Evolutionary conservation across 208 protist genomes (phyloP), one percentile per base, ranked within the genome.

Genomic region (Leishmania martiniquensis): DNA sequence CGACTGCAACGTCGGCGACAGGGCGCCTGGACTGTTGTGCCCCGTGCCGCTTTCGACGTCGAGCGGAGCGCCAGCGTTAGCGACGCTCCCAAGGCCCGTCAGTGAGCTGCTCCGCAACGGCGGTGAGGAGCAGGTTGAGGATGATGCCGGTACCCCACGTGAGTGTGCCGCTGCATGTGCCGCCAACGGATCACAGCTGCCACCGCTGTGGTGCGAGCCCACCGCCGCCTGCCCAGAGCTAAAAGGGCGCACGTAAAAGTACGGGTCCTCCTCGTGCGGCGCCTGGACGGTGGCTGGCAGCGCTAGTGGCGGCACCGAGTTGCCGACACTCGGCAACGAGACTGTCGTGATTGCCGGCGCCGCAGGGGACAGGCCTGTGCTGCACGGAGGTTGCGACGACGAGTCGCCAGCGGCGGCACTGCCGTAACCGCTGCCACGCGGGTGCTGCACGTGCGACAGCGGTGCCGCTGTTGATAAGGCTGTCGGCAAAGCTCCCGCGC

Each of bases 201-300:
- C 13, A n/a, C 13, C 13, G 4, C 45, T 34, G 45, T 57, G 1
- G 29, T 25, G 4, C 22, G 4, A n/a, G 67, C 67, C 44, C 10
- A 55, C 32, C 9, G 45, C 67, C 32, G 67, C 39, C 25, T 10
- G 37, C n/a, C 69, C 34, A 60, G 52, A 17, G 20, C 51, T 32
- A 34, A 74, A 51, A 22, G 13, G n/a, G 13, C 52, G 51, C 0
- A 74, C 52, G 22, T 74, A 74, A 12, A 74, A 74, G 69, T 74
- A 59, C 34, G 69, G 52, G 32, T n/a, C 6, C 51, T 3, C 51
- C 51, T 17, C 34, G 69, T 47, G n/a, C 45, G 68, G 4, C 25
- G 68, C 13, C 47, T 44, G 32, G 22, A 42, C 29, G 13, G 68
- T 13, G 37, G 42, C 7, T 10, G 47, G 44, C n/a, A 32, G 68